Percentiles rank a stretch among this genome's conserved stretches.
phyloP scores from a whole-genome alignment of 129 eudicot genomes.

The Chrysanthemum makinoi region DNA sequence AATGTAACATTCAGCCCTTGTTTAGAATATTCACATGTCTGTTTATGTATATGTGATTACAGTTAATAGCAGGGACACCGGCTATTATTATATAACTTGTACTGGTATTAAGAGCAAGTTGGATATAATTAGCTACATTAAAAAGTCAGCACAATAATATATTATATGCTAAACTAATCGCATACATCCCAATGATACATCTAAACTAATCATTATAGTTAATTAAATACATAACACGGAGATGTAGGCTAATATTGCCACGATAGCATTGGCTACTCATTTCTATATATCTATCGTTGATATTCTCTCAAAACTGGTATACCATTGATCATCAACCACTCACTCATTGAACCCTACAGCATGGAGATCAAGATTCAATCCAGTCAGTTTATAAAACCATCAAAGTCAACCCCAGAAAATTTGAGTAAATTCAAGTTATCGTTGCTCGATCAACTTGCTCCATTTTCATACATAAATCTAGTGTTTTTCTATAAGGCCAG shows the following conservation, averaged over 20 bases:
- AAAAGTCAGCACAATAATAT: not conserved
- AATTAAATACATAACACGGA: too few species aligned
- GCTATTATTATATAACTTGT: too few species aligned
- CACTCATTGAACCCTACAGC: not conserved
- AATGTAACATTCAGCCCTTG: too few species aligned
- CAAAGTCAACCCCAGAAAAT: conserved; percentile 28
- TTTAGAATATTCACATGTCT: too few species aligned
- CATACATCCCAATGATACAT: too few species aligned
- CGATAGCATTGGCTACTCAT: not conserved
- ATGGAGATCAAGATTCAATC: conserved; percentile 43
- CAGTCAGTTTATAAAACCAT: conserved; percentile 40
- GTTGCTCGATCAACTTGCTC: conserved; percentile 44
- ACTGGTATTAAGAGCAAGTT: too few species aligned
- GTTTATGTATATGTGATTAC: too few species aligned
- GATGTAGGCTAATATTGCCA: too few species aligned
- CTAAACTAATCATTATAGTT: too few species aligned
- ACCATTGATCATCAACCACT: not conserved
- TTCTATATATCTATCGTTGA: not conserved
- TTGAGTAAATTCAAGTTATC: conserved; percentile 30
- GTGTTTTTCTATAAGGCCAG: conserved; percentile 34
- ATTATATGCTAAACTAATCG: too few species aligned
- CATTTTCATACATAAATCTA: conserved; percentile 16
- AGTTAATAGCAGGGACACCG: too few species aligned
- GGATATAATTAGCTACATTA: not conserved
- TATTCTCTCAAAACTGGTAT: not conserved